A percentile compares a stretch with the other conserved stretches of the same genome.
phyloP scores from a whole-genome alignment of 768 basidiomycete genomes.

The Xerocomellus dryophilus region DNA sequence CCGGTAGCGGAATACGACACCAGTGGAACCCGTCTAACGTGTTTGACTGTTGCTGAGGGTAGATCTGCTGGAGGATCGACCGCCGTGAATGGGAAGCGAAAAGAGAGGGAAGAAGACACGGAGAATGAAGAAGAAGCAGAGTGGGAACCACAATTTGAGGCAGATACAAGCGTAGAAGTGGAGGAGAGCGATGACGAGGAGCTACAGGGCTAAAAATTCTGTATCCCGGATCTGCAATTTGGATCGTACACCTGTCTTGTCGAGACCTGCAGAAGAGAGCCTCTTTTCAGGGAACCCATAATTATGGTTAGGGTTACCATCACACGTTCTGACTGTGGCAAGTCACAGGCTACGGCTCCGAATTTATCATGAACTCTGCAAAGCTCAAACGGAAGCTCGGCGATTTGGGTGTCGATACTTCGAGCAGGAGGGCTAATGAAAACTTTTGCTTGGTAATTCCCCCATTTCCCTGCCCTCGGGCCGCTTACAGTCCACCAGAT shows the following conservation, averaged over 20 bases:
- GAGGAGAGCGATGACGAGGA: conserved; percentile 25
- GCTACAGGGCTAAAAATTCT: not conserved
- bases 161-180: conserved; percentile 3
- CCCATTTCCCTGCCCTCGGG: not conserved
- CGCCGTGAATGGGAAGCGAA: conserved; percentile 35
- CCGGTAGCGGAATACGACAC: conserved; percentile 75
- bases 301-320: conserved; percentile 19
- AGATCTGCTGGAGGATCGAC: conserved; percentile 21
- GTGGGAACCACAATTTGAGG: conserved; percentile 21
- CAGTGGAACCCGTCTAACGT: conserved; percentile 83
- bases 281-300: conserved; percentile 8
- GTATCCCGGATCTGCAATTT: too few species aligned
- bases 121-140: conserved; percentile 35
- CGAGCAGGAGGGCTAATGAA: conserved; percentile 71
- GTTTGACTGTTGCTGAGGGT: conserved; percentile 58
- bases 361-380: conserved; percentile 40
- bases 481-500: conserved; percentile 49
- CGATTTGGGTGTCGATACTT: conserved; percentile 70
- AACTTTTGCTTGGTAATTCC: conserved; percentile 74
- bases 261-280: too few species aligned
- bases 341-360: not conserved
- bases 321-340: not conserved
- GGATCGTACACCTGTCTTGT: too few species aligned
- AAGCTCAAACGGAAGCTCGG: conserved; percentile 84
- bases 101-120: conserved; percentile 30